phyloP scores from a whole-genome alignment of 2,329 filamentous ascomycete species.

The Exserohilum turcica region DNA sequence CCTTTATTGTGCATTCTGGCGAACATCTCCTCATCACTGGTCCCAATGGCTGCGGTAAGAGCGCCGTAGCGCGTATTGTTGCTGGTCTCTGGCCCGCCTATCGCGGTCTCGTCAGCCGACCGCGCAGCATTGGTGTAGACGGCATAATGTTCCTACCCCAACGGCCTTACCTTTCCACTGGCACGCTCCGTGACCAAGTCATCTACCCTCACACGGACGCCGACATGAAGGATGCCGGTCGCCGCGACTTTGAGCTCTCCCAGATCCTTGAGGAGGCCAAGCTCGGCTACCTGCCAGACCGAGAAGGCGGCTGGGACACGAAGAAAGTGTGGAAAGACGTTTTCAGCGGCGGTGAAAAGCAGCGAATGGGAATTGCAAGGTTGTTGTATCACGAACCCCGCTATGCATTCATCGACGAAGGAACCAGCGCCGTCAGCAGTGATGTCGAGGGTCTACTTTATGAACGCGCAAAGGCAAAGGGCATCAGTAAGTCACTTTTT shows the following conservation, averaged over 20 bases:
- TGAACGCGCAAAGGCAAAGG: constrained; percentile 87
- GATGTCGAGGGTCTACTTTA: constrained; percentile 95
- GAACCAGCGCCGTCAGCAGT: constrained; percentile 88
- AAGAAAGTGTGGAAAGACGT: constrained; percentile 99
- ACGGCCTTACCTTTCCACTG: constrained; percentile 86
- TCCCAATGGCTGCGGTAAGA: constrained; percentile 93
- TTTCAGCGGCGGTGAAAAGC: constrained; percentile 95
- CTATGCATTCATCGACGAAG: constrained; percentile 94
- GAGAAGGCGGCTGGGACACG: constrained; percentile 96
- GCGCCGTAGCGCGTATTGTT: constrained; percentile 81
- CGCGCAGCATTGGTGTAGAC: constrained; percentile 78
- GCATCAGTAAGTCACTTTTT: constrained; percentile 73
- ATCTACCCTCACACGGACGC: constrained; percentile 95
- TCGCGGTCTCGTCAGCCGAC: constrained; percentile 85
- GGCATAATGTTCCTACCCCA: constrained; percentile 99
- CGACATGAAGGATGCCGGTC: constrained; percentile 85
- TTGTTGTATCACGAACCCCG: constrained; percentile 92
- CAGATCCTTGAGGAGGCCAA: constrained; percentile 79
- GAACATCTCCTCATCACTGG: constrained; percentile 95
- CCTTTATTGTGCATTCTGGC: constrained; percentile 85
- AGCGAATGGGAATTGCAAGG: constrained; percentile 88
- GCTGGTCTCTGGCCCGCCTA: constrained; percentile 97
- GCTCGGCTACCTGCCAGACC: constrained; percentile 85
- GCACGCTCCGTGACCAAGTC: constrained; percentile 93
- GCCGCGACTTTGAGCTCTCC: constrained; percentile 77